A percentile compares a stretch with the other conserved stretches of the same genome.
Evolutionary conservation across 2,329 filamentous ascomycete species (phyloP).

Genomic region (Nakataea oryzae): DNA sequence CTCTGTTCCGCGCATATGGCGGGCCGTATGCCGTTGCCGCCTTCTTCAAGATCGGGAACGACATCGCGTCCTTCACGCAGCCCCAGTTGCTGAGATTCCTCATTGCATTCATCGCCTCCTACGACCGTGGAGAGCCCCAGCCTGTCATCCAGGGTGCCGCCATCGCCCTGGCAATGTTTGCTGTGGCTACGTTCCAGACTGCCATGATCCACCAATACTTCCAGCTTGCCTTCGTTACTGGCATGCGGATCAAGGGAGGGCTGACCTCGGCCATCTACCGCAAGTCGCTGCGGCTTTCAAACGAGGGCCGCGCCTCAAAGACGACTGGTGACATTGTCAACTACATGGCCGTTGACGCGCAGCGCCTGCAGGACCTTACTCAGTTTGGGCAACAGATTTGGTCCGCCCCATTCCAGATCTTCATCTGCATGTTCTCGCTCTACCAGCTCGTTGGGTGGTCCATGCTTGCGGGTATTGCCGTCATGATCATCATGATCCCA

Average conservation of each 20-base stretch:
- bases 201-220: constrained; percentile 95
- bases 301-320: constrained; percentile 80
- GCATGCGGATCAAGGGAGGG: constrained; percentile 92
- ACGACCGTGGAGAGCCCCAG: constrained; percentile 48
- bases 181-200: constrained; percentile 76
- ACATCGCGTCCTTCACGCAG: constrained; percentile 77
- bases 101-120: constrained; percentile 77
- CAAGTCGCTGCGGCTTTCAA: constrained; percentile 83
- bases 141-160: constrained; percentile 75
- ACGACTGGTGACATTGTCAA: constrained; percentile 98
- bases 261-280: constrained; percentile 85
- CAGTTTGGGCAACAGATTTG: constrained; percentile 94
- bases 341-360: constrained; percentile 97
- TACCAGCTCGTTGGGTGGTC: constrained; percentile 92
- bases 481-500: constrained; percentile 97
- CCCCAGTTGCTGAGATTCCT: constrained; percentile 80
- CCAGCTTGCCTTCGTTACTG: constrained; percentile 85
- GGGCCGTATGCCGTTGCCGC: constrained; percentile 73
- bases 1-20: constrained; percentile 74
- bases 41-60: constrained; percentile 82
- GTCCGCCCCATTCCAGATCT: constrained; percentile 95
- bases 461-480: constrained; percentile 89
- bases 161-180: constrained; percentile 88
- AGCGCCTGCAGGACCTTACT: constrained; percentile 85
- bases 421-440: constrained; percentile 87